phyloP scores from a whole-genome alignment of 2,329 filamentous ascomycete genomes.

The Juglanconis sp. region DNA sequence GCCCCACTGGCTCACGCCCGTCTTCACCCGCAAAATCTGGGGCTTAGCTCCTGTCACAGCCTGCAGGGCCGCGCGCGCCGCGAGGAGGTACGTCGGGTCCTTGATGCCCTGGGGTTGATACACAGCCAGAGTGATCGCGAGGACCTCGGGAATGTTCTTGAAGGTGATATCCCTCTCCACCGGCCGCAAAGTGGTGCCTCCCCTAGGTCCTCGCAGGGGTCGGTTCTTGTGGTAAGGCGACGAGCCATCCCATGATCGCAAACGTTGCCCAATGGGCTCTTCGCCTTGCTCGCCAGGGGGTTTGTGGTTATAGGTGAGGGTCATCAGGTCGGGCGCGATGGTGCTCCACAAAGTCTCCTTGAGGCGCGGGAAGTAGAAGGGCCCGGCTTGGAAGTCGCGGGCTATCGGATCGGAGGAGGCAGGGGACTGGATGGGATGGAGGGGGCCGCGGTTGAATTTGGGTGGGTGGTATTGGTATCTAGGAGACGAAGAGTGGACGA shows the following conservation, averaged over 20 bases:
- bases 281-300: constrained; percentile 68
- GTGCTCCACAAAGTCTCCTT: constrained; percentile 88
- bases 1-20: constrained; percentile 72
- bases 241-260: constrained; percentile 83
- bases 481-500: constrained; percentile 21
- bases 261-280: constrained; percentile 53
- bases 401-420: constrained; percentile 81
- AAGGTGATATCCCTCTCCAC: constrained; percentile 74
- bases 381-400: constrained; percentile 83
- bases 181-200: constrained; percentile 67
- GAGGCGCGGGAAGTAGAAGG: constrained; percentile 82
- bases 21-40: constrained; percentile 64
- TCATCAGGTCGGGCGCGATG: constrained; percentile 81
- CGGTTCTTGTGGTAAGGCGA: constrained; percentile 95
- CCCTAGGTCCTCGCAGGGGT: constrained; percentile 78
- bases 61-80: constrained; percentile 80
- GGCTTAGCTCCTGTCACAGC: constrained; percentile 78
- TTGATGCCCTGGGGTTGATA: constrained; percentile 67
- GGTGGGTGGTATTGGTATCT: constrained; percentile 96
- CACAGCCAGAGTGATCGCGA: constrained; percentile 75
- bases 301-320: constrained; percentile 81
- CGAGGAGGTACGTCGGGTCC: constrained; percentile 73
- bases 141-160: constrained; percentile 79
- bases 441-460: constrained; percentile 88
- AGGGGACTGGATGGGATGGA: constrained; percentile 92